These are phyloP conservation scores for Trichoderma cornu-damae DNA, from an alignment of 2,329 filamentous ascomycete genomes.

Conservation along the genomic window DNA sequence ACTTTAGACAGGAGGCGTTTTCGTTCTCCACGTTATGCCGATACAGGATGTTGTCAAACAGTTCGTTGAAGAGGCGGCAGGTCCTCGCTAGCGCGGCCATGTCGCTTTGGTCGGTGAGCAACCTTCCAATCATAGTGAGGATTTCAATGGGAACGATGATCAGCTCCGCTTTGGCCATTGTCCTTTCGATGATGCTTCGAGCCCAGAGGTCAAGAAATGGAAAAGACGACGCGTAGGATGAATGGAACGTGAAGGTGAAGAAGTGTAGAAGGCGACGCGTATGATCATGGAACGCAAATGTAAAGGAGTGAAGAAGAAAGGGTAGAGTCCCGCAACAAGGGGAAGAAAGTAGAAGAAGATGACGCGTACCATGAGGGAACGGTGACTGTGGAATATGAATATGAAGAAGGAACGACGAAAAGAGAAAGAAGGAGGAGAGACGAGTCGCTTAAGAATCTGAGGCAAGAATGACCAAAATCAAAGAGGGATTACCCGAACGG, in stretches of 20 bases:
- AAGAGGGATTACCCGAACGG: too few relatives aligned
- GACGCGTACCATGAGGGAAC: too few relatives aligned
- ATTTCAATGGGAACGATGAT: slow-evolving; percentile 10
- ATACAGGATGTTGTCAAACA: slow-evolving; percentile 17
- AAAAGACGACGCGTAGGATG: too few relatives aligned
- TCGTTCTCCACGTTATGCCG: slow-evolving; percentile 1
- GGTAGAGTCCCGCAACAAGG: too few relatives aligned
- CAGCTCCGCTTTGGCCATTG: background rate
- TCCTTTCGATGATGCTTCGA: background rate
- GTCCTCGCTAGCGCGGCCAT: slow-evolving; percentile 8
- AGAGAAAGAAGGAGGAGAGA: background rate
- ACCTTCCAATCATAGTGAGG: slow-evolving; percentile 3
- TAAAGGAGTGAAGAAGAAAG: too few relatives aligned
- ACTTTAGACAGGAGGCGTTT: slow-evolving; percentile 1
- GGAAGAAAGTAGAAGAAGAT: background rate
- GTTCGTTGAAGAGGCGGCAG: background rate
- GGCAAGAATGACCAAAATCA: too few relatives aligned
- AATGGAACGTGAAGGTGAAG: too few relatives aligned
- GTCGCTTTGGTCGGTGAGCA: slow-evolving; percentile 1
- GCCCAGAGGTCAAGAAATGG: too few relatives aligned
- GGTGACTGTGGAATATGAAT: too few relatives aligned
- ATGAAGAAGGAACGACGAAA: background rate
- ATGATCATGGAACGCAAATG: too few relatives aligned
- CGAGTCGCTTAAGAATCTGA: too few relatives aligned
- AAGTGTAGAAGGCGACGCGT: too few relatives aligned